Conservation (phyloP, 2,329 filamentous ascomycete genomes). For the Colletotrichum sidae region DNA sequence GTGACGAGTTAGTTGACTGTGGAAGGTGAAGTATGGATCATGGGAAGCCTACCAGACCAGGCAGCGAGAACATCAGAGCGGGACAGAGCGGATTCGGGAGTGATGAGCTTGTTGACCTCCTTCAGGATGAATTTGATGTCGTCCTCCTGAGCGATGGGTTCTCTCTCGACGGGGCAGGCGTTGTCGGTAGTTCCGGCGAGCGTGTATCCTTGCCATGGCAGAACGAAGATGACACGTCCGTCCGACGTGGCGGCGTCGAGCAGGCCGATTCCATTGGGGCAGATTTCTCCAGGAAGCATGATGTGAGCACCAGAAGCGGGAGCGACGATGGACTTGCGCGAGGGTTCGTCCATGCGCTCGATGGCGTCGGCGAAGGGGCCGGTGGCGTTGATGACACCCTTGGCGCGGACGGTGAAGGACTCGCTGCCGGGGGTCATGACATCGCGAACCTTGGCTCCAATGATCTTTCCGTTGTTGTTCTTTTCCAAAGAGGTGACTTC, state of each 20-base stretch:
- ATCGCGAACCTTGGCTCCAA: slow-evolving; percentile 67
- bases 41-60: slow-evolving; percentile 74
- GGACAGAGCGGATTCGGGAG: slow-evolving; percentile 79
- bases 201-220: slow-evolving; percentile 89
- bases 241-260: slow-evolving; percentile 86
- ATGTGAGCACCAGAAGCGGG: slow-evolving; percentile 87
- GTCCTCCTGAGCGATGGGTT: slow-evolving; percentile 79
- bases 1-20: background rate
- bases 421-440: slow-evolving; percentile 70
- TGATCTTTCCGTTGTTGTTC: slow-evolving; percentile 75
- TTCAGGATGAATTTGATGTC: slow-evolving; percentile 87
- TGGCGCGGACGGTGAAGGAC: slow-evolving; percentile 78
- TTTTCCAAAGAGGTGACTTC: slow-evolving; percentile 82
- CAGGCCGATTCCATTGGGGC: slow-evolving; percentile 83
- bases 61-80: slow-evolving; percentile 82
- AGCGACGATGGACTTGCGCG: slow-evolving; percentile 78
- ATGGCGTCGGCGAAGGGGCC: slow-evolving; percentile 85
- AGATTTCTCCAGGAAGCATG: slow-evolving; percentile 82
- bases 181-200: slow-evolving; percentile 87
- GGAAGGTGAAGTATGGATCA: no score
- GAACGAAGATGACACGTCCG: slow-evolving; percentile 88
- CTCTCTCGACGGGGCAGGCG: slow-evolving; percentile 73
- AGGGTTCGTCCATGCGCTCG: slow-evolving; percentile 82
- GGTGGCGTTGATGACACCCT: slow-evolving; percentile 86
- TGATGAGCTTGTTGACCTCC: slow-evolving; percentile 81